Evolutionary conservation across 768 basidiomycete species (phyloP).

Genomic region (Tulasnella sp.): DNA sequence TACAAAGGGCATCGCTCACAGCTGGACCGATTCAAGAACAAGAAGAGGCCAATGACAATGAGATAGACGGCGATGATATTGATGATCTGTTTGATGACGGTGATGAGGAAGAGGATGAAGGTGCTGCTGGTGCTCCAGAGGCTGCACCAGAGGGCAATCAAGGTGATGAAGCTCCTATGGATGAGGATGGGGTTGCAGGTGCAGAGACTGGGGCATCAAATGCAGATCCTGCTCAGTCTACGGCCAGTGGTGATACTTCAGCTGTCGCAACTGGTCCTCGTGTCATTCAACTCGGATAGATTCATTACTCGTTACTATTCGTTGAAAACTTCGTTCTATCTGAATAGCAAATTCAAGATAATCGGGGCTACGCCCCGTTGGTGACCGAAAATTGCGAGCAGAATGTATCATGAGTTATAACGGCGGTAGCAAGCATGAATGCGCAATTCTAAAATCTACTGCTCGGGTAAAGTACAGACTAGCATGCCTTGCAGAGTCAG

Average conservation of each 20-base stretch:
- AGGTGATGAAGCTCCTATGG: neutral
- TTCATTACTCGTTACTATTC: neutral
- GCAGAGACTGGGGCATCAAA: neutral
- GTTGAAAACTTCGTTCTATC: too few species aligned
- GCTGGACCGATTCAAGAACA: slow-evolving; percentile 27
- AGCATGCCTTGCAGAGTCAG: slow-evolving; percentile 58
- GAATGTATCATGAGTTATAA: too few species aligned
- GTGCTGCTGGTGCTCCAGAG: slow-evolving; percentile 10
- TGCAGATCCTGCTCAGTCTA: neutral
- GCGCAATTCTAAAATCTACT: too few species aligned
- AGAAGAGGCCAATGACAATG: slow-evolving; percentile 33
- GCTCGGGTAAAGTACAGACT: slow-evolving; percentile 20
- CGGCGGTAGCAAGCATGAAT: too few species aligned
- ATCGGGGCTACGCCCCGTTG: neutral
- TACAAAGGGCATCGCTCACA: slow-evolving; percentile 58
- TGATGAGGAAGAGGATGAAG: slow-evolving; percentile 29
- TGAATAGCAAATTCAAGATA: neutral
- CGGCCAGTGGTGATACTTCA: too few species aligned
- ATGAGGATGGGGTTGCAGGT: neutral
- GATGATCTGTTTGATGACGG: slow-evolving; percentile 23
- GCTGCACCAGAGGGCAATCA: neutral
- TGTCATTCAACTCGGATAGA: slow-evolving; percentile 1
- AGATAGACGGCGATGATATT: slow-evolving; percentile 18
- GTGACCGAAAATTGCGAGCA: too few species aligned
- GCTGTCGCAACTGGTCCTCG: neutral